phyloP scores from a whole-genome alignment of 768 basidiomycete species.

The Chalciporus chontae region DNA sequence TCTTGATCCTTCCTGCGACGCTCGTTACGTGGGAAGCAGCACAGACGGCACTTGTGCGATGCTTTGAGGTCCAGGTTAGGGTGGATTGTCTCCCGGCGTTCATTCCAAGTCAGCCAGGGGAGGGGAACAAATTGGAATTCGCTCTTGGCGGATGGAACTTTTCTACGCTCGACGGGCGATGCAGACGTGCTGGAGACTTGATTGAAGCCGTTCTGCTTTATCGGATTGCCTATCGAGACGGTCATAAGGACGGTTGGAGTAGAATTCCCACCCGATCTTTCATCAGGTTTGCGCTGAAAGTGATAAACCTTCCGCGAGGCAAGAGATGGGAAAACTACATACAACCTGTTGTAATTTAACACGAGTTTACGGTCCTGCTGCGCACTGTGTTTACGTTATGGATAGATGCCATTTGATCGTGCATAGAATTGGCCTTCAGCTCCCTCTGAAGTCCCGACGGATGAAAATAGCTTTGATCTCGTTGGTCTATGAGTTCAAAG shows the following conservation, averaged over 20 bases:
- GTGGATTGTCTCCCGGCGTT: not conserved
- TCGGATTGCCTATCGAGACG: not conserved
- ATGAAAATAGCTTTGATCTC: too few species aligned
- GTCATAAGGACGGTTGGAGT: not conserved
- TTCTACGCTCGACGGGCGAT: not conserved
- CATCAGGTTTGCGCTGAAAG: not conserved
- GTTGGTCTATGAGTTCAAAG: not conserved
- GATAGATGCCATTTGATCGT: too few species aligned
- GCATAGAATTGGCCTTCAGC: too few species aligned
- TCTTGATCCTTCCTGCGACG: not conserved
- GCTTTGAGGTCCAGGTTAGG: not conserved
- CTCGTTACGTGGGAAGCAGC: not conserved
- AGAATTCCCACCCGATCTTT: not conserved
- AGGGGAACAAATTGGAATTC: not conserved
- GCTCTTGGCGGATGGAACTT: not conserved
- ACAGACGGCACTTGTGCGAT: not conserved
- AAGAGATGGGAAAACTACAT: not conserved
- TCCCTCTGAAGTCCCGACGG: too few species aligned
- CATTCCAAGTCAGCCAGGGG: not conserved
- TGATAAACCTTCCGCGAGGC: not conserved
- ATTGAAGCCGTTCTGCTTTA: not conserved
- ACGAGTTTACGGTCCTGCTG: too few species aligned
- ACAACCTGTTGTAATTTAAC: not conserved
- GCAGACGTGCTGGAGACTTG: not conserved
- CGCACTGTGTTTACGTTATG: too few species aligned